Evolutionary conservation across 805 yeast genomes (phyloP), one percentile per base, ranked within the genome.

Genomic region (Candida sanyiensis): DNA sequence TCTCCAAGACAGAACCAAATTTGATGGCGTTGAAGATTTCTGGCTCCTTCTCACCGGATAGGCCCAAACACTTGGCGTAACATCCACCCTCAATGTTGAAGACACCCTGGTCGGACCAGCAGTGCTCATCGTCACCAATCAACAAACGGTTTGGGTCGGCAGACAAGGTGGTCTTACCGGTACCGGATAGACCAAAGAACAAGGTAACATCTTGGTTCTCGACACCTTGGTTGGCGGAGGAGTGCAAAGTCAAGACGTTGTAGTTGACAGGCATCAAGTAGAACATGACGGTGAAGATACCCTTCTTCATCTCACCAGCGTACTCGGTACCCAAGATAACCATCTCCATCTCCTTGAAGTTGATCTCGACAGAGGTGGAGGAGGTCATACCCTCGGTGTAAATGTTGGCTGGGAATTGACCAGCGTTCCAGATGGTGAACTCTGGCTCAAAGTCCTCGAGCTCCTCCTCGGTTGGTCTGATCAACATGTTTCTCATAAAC

Each of bases 1-100:
- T 90, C 71, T 90, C 98, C 57, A 90, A 74, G 31, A 90, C 89
- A 13, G 97, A 76, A 57, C 98, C 98, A 57, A 88, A 90, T 65
- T 75, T 83, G 67, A 90, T 85, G 33, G 97, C 94, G 65, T 87
- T 78, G 76, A 80, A 93, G 63, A 90, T 90, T 70, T 90, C 98
- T 37, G 98, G 98, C 73, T 90, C 98, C 69, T 83, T 90, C 68
- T 86, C 97, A 49, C 72, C 81, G 37, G 86, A 70, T 50, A 90
- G 73, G 57, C 86, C 96, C 50, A 90, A 72, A 72, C 97, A 89
- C 70, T 90, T 90, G 57, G 97, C 97, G 72, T 90, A 90, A 74
- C 98, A 90, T 51, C 98, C 98, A 66, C 98, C 98, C 72, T 90
- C 98, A 58, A 90, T 89, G 77, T 93, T 93, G 81, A 90, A 90